Evolutionary conservation across 179 eudicot species (phyloP), one percentile per base, ranked within the genome.

Genomic region (Gypsophila paniculata): DNA sequence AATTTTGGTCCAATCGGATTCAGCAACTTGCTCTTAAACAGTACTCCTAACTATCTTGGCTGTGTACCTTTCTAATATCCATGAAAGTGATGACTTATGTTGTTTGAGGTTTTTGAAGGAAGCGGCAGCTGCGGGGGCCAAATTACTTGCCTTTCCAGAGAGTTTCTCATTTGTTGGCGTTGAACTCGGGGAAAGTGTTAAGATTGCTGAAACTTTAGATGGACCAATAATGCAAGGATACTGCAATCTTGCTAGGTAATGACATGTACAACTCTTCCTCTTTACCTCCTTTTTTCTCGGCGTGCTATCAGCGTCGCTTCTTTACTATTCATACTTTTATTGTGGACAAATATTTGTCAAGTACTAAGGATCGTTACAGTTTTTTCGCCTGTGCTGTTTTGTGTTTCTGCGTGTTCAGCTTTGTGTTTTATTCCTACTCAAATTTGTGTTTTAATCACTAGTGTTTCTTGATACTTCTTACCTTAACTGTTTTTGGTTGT

Each of bases 51-150:
- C 57, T 34, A 9, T 12, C 19, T 51, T 73, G 36, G 10, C 53
- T 17, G 23, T 34, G 2, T 12, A 22, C 6, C 69, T 60, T 73
- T 52, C 23, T 68, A 32, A 15, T 14, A 46, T 15, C 62, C n/a
- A 49, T 13, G 38, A 54, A 42, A 54, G 74, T 48, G 52, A 64
- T 57, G 18, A 19, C 68, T 42, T 49, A 17, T 61, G 60, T 55
- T 58, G 48, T 68, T 57, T 70, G 60, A 29, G 61, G 57, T 72
- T 68, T 42, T 69, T 34, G 15, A 69, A 93, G 95, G 95, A 90
- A 85, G 98, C 98, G 59, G 87, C 91, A 39, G 80, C 93, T 74
- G 91, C 93, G 49, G 98, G 96, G 65, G 96, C 90, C 49, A 90
- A 93, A 73, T 69, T 93, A 79, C 85, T 93, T 22, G 91, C 90